A percentile compares a stretch with the other conserved stretches of the same genome.
These are phyloP conservation scores for Scutellaria barbata DNA, from an alignment of 257 asterid species.

Conservation along the genomic window DNA sequence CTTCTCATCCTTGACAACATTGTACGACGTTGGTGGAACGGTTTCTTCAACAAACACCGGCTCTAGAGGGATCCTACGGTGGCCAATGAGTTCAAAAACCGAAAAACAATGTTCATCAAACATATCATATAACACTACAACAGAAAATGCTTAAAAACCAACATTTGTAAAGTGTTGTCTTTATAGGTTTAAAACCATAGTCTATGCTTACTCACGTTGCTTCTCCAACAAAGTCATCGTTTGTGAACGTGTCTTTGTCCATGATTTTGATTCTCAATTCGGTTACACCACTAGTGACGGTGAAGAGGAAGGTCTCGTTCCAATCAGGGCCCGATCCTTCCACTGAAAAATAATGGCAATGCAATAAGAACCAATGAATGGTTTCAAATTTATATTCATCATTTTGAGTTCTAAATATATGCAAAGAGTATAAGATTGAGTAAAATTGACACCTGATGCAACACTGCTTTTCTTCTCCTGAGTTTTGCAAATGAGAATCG, in stretches of 20 bases:
- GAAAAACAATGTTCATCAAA: background rate
- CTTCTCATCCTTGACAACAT: slow-evolving; percentile 64
- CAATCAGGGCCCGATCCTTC: slow-evolving; percentile 69
- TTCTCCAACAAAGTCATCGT: slow-evolving; percentile 77
- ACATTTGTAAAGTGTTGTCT: too few species aligned
- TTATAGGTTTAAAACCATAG: too few species aligned
- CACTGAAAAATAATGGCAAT: background rate
- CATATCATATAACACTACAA: background rate
- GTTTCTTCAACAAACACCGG: slow-evolving; percentile 55
- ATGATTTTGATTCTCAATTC: slow-evolving; percentile 63
- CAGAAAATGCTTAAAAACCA: too few species aligned
- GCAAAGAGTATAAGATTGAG: background rate
- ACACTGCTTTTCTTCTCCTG: slow-evolving; percentile 84
- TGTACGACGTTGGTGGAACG: slow-evolving; percentile 58
- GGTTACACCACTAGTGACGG: slow-evolving; percentile 49
- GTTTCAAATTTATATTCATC: background rate
- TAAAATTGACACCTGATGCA: slow-evolving; percentile 56
- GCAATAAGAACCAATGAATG: background rate
- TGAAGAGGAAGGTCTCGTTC: slow-evolving; percentile 84
- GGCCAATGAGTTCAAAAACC: background rate
- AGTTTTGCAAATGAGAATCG: slow-evolving; percentile 61
- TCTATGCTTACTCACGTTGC: slow-evolving; percentile 56
- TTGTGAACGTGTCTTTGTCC: slow-evolving; percentile 68
- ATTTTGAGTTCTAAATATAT: background rate
- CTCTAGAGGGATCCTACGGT: slow-evolving; percentile 59